Percentiles rank a stretch among this genome's conserved stretches.
Evolutionary conservation across 108 stramenopile genomes (phyloP).

Genomic region (Pelagomonas calceolata): DNA sequence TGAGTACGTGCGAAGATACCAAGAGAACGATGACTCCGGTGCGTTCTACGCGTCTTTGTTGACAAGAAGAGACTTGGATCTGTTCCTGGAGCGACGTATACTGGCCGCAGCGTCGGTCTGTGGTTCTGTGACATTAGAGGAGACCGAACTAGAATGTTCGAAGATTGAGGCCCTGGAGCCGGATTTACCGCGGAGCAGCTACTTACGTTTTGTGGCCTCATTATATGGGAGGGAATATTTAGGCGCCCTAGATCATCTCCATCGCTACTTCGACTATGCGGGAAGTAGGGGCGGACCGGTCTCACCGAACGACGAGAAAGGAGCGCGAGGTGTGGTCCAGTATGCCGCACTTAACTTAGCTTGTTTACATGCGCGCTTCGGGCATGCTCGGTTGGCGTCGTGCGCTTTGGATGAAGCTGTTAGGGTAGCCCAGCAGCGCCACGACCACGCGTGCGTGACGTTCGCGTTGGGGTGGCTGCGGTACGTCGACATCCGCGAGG

Average conservation of each 20-base stretch:
- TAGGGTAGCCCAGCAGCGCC: slow-evolving; percentile 78
- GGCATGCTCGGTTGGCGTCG: slow-evolving; percentile 50
- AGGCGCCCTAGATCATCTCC: slow-evolving; percentile 69
- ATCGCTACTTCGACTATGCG: slow-evolving; percentile 84
- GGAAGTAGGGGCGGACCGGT: slow-evolving; percentile 34
- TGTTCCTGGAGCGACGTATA: slow-evolving; percentile 16
- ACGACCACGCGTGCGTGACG: slow-evolving; percentile 67
- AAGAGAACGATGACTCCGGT: not conserved
- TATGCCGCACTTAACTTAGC: slow-evolving; percentile 71
- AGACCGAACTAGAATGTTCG: slow-evolving; percentile 16
- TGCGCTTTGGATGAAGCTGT: slow-evolving; percentile 80
- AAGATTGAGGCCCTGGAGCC: slow-evolving; percentile 39
- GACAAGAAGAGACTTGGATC: slow-evolving; percentile 23
- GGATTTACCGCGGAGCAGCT: slow-evolving; percentile 66
- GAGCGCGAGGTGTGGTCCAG: slow-evolving; percentile 42
- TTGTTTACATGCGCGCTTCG: slow-evolving; percentile 55
- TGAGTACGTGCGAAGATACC: not conserved
- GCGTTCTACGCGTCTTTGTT: slow-evolving; percentile 8
- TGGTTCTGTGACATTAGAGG: slow-evolving; percentile 12
- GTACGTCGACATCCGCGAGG: not conserved
- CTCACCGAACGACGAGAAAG: not conserved
- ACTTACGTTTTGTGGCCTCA: slow-evolving; percentile 63
- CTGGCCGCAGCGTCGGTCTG: slow-evolving; percentile 4
- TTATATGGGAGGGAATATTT: slow-evolving; percentile 56
- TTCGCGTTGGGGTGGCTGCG: slow-evolving; percentile 60